Evolutionary conservation across 2,329 filamentous ascomycete genomes (phyloP), one percentile per base, ranked within the genome.

Genomic region (Sporothrix phasma): DNA sequence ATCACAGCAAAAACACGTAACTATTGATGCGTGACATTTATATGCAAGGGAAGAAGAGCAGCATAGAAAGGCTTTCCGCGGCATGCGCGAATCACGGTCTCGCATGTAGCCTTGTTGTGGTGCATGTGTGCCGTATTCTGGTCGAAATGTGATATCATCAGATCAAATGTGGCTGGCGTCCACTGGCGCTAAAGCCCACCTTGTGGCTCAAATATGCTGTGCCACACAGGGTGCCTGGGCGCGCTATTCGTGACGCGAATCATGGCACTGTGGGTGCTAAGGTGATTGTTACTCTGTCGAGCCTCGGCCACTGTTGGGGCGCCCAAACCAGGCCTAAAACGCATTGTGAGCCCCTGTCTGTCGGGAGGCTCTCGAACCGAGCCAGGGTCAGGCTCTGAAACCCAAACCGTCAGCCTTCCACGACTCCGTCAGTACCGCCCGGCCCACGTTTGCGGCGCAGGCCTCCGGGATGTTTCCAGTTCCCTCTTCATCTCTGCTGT

Each of bases 311-410:
- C 26, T 13, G 7, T 13, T 5, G 13, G 26, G 7, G 8, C 15
- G 7, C 47, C 47, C 15, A n/a, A 5, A 17, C 17, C 29, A 37
- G 17, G 29, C 56, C 56, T n/a, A 46, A 46, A 61, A 24, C 43
- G 29, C 39, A n/a, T n/a, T n/a, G n/a, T n/a, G n/a, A n/a, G 8
- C 11, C 39, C 39, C 56, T 37, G 34, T 2, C 56, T 41, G 29
- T 22, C 11, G 31, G 7, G 41, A n/a, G 17, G 17, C 41, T 41
- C 24, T 46, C 3, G 24, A 46, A 19, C 34, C 24, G 11, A n/a
- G 31, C 51, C 31, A 56, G 51, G 51, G 31, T 56, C 51, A 24
- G 56, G 26, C 26, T 60, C 56, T 60, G 59, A 61, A 61, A 61
- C 59, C 26, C 45, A 4, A 37, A 49, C 29, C 46, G 60, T 43